A percentile compares a stretch with the other conserved stretches of the same genome.
phyloP scores from a whole-genome alignment of 2,329 filamentous ascomycete species.

The Aspergillus sp. region DNA sequence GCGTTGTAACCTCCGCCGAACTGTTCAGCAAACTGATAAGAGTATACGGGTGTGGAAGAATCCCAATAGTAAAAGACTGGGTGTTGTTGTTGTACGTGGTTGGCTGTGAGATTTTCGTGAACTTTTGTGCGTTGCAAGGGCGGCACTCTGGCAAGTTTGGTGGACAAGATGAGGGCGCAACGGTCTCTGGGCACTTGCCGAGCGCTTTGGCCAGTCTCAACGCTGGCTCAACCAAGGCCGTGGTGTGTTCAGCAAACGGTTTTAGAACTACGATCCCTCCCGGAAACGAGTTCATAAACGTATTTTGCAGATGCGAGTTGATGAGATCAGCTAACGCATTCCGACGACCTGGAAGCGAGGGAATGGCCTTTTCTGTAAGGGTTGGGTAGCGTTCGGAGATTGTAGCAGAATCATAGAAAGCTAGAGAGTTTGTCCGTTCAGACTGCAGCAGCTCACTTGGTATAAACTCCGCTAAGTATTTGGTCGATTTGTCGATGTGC shows the following conservation, averaged over 20 bases:
- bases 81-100: slow-evolving; percentile 70
- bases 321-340: slow-evolving; percentile 70
- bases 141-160: slow-evolving; percentile 75
- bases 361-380: slow-evolving; percentile 62
- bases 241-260: slow-evolving; percentile 73
- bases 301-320: slow-evolving; percentile 78
- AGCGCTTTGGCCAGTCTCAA: slow-evolving; percentile 73
- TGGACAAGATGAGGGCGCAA: slow-evolving; percentile 75
- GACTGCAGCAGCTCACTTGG: slow-evolving; percentile 61
- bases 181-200: slow-evolving; percentile 70
- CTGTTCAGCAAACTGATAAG: slow-evolving; percentile 65
- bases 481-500: slow-evolving; percentile 56
- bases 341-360: slow-evolving; percentile 61
- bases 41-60: slow-evolving; percentile 89
- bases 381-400: slow-evolving; percentile 67
- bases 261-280: slow-evolving; percentile 79
- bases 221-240: slow-evolving; percentile 68
- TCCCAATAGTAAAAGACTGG: slow-evolving; percentile 75
- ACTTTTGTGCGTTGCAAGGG: slow-evolving; percentile 66
- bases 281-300: slow-evolving; percentile 77
- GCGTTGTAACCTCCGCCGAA: slow-evolving; percentile 59
- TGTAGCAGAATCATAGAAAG: slow-evolving; percentile 69
- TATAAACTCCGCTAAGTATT: slow-evolving; percentile 63
- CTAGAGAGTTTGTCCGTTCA: slow-evolving; percentile 69
- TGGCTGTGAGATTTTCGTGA: slow-evolving; percentile 67